phyloP scores from a whole-genome alignment of 2,329 filamentous ascomycete genomes.

The Lasiodiplodia sp. region DNA sequence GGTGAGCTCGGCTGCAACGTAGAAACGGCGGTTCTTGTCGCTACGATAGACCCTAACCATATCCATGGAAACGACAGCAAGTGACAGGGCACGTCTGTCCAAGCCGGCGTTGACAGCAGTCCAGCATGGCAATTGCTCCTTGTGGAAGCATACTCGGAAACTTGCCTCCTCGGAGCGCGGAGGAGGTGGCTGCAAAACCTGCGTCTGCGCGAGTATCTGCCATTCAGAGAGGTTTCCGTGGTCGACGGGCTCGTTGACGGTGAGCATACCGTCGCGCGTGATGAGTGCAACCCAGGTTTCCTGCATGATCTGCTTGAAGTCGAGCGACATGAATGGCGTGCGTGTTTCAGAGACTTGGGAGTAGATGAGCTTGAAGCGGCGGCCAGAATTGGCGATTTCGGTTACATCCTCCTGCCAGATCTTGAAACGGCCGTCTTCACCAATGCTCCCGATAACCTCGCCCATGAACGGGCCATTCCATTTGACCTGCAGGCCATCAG shows the following conservation, averaged over 20 bases:
- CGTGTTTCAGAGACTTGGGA: conserved; percentile 72
- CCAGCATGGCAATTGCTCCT: conserved; percentile 82
- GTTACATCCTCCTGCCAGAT: conserved; percentile 92
- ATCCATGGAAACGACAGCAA: conserved; percentile 88
- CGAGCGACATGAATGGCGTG: conserved; percentile 76
- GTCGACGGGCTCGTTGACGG: conserved; percentile 83
- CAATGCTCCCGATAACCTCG: conserved; percentile 85
- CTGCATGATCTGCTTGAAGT: conserved; percentile 82
- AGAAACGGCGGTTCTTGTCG: conserved; percentile 77
- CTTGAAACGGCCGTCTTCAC: conserved; percentile 87
- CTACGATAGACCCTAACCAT: conserved; percentile 84
- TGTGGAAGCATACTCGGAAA: conserved; percentile 87
- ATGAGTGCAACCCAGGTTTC: conserved; percentile 88
- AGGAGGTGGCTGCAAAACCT: conserved; percentile 70
- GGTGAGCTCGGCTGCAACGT: conserved; percentile 78
- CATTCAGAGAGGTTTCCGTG: conserved; percentile 82
- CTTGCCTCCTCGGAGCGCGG: conserved; percentile 83
- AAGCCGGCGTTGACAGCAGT: conserved; percentile 81
- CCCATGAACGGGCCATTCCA: conserved; percentile 93
- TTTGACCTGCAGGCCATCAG: conserved; percentile 68
- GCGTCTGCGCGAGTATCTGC: conserved; percentile 76
- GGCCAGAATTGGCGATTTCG: conserved; percentile 74
- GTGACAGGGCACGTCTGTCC: conserved; percentile 75
- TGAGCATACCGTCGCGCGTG: conserved; percentile 80
- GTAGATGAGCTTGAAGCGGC: conserved; percentile 78